A percentile compares a stretch with the other conserved stretches of the same genome.
phyloP scores from a whole-genome alignment of 2,329 filamentous ascomycete genomes.

The Aspergillus sp. region DNA sequence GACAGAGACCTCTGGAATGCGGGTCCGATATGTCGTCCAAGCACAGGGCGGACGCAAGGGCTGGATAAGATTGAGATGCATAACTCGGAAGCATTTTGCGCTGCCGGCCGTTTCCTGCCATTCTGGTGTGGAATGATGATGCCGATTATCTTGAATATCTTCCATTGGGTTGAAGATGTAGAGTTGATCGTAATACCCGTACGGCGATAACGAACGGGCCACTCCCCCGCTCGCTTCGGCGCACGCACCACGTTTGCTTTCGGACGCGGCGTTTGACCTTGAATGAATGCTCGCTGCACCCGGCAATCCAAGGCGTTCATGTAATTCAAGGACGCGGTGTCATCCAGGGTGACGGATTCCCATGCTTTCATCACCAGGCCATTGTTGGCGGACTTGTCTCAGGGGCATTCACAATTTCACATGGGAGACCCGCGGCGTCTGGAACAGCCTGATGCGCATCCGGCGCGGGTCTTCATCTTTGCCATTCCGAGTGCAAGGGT shows the following conservation, averaged over 20 bases:
- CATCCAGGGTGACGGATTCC: background rate
- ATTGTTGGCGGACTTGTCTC: background rate
- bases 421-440: background rate
- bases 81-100: background rate
- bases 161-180: no score
- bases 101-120: background rate
- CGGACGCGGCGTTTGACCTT: conserved; percentile 9
- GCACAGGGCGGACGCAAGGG: background rate
- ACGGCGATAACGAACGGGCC: conserved; percentile 1
- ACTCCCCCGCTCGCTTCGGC: conserved; percentile 6
- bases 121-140: no score
- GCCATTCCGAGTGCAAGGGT: no score
- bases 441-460: conserved; percentile 2
- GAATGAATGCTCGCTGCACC: conserved; percentile 10
- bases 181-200: background rate
- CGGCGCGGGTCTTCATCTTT: conserved; percentile 6
- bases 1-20: background rate
- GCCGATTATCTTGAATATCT: no score
- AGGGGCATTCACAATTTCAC: no score
- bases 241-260: conserved; percentile 21
- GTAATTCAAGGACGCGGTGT: background rate
- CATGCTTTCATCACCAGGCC: background rate
- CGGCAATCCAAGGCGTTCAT: conserved; percentile 3
- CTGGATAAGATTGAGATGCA: background rate
- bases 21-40: background rate